Percentiles rank a stretch among this genome's conserved stretches.
phyloP scores from a whole-genome alignment of 192 early-diverging fungal genomes.

The Entomortierella lignicola region DNA sequence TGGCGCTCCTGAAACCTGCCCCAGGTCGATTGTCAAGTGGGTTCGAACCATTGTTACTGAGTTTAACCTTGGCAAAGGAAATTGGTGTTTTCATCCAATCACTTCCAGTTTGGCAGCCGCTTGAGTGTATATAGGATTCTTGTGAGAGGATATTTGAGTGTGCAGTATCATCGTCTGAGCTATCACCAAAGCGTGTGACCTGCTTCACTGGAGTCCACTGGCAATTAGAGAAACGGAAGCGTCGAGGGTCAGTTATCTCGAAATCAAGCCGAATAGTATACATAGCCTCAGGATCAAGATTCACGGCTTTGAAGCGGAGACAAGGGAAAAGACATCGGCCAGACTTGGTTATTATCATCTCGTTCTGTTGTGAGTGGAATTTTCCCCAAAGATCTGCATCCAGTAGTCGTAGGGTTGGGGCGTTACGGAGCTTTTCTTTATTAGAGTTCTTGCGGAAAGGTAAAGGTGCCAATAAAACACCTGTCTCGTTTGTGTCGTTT shows the following conservation, averaged over 20 bases:
- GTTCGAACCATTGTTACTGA: conserved; percentile 52
- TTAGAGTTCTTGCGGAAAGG: neutral
- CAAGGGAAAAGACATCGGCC: conserved; percentile 69
- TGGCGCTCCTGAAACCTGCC: neutral
- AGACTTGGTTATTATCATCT: conserved; percentile 73
- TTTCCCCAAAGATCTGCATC: conserved; percentile 53
- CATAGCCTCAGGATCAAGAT: conserved; percentile 54
- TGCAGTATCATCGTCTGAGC: neutral
- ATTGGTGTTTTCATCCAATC: conserved; percentile 58
- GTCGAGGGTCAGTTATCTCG: conserved; percentile 38
- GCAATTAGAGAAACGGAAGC: conserved; percentile 53
- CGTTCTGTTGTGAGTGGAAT: conserved; percentile 56
- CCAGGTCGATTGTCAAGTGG: neutral
- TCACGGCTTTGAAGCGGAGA: conserved; percentile 48
- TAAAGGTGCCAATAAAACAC: neutral
- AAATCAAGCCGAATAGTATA: conserved; percentile 62
- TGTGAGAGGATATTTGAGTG: neutral
- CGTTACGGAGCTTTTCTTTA: neutral
- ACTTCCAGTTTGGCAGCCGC: conserved; percentile 19
- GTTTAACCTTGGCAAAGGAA: conserved; percentile 63
- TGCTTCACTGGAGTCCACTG: conserved; percentile 38
- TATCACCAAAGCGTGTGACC: neutral
- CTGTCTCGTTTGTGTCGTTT: too few species aligned
- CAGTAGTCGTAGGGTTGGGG: conserved; percentile 10
- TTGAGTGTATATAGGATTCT: conserved; percentile 44